These are phyloP conservation scores for Mortierella alpina DNA, from an alignment of 192 early-diverging fungal species.

Conservation along the genomic window DNA sequence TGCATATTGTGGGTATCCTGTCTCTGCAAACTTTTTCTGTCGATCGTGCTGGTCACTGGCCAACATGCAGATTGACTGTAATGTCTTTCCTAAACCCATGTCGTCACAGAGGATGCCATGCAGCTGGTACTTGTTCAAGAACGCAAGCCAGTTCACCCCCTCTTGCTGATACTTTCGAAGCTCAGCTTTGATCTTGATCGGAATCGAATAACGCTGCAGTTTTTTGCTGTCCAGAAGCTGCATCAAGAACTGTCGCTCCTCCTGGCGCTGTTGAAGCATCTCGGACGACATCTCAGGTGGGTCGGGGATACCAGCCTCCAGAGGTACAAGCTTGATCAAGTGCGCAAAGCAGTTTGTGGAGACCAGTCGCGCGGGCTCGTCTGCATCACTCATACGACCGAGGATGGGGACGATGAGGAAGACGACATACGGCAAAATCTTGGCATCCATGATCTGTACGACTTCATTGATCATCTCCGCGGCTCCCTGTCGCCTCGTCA, in stretches of 20 bases:
- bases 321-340: conserved; percentile 93
- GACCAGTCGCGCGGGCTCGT: conserved; percentile 90
- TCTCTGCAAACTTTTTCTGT: conserved; percentile 61
- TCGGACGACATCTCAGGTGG: conserved; percentile 86
- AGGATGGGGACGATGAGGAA: conserved; percentile 97
- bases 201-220: conserved; percentile 87
- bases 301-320: conserved; percentile 94
- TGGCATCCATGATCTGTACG: conserved; percentile 79
- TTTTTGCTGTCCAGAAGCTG: conserved; percentile 93
- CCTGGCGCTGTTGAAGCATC: conserved; percentile 82
- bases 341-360: conserved; percentile 96
- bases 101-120: conserved; percentile 99
- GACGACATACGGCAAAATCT: conserved; percentile 94
- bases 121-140: conserved; percentile 95
- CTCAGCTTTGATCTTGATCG: conserved; percentile 92
- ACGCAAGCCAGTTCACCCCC: conserved; percentile 98
- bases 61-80: conserved; percentile 96
- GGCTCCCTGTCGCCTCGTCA: conserved; percentile 85
- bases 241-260: conserved; percentile 93
- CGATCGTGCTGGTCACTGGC: conserved; percentile 89
- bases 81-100: conserved; percentile 98
- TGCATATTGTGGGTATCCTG: conserved; percentile 69
- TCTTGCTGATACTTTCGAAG: conserved; percentile 97
- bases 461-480: conserved; percentile 88
- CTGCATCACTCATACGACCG: conserved; percentile 95